Conservation (phyloP, 2,329 filamentous ascomycete species). For the Exophiala sp. region DNA sequence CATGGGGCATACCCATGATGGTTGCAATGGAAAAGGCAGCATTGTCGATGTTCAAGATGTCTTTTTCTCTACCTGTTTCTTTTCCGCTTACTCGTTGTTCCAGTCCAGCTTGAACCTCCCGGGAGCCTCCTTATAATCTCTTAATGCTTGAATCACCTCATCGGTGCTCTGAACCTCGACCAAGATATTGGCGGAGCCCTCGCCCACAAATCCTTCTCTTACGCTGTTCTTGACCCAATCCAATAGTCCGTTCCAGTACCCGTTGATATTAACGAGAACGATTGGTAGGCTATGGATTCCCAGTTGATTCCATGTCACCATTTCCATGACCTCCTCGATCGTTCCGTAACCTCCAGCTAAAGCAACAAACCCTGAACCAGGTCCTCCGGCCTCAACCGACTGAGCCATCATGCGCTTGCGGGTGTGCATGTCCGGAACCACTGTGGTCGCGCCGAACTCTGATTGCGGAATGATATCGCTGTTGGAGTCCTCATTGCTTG, state of each 20-base stretch:
- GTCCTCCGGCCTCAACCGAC: slow-evolving; percentile 76
- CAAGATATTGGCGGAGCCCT: slow-evolving; percentile 70
- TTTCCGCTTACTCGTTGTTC: slow-evolving; percentile 34
- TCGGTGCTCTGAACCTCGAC: slow-evolving; percentile 70
- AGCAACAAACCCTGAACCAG: slow-evolving; percentile 84
- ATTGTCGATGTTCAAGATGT: slow-evolving; percentile 2
- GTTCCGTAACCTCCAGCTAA: slow-evolving; percentile 89
- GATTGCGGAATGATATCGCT: slow-evolving; percentile 35
- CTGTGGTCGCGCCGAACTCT: slow-evolving; percentile 75
- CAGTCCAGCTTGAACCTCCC: slow-evolving; percentile 79
- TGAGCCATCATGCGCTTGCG: slow-evolving; percentile 91
- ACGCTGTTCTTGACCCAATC: slow-evolving; percentile 76
- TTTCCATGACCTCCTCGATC: slow-evolving; percentile 92
- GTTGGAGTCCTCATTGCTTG: slow-evolving; percentile 28
- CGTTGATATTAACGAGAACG: slow-evolving; percentile 79
- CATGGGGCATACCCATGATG: not conserved
- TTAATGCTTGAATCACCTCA: slow-evolving; percentile 67
- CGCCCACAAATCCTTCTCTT: slow-evolving; percentile 70
- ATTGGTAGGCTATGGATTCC: slow-evolving; percentile 82
- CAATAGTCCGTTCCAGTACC: slow-evolving; percentile 87
- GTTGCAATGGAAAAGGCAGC: slow-evolving; percentile 8
- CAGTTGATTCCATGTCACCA: slow-evolving; percentile 92
- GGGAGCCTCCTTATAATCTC: slow-evolving; percentile 70
- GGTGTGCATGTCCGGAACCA: slow-evolving; percentile 94
- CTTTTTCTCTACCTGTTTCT: not conserved